Evolutionary conservation across 2,329 filamentous ascomycete genomes (phyloP), one percentile per base, ranked within the genome.

Genomic region (Neofusicoccum kwambonambiense): DNA sequence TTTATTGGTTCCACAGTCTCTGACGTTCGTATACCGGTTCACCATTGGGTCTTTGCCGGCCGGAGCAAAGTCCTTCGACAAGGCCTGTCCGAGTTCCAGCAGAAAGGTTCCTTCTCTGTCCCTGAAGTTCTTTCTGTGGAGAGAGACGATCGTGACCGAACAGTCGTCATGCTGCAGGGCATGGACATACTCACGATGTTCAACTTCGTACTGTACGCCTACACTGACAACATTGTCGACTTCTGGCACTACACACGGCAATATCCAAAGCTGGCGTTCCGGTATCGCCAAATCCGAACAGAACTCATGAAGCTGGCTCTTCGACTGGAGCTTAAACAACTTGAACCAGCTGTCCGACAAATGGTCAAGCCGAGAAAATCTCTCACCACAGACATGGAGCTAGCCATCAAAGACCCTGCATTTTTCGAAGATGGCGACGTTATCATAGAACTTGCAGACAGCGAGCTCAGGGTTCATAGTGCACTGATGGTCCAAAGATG

Each of bases 301-400:
- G 94, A 98, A 73, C 80, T 98, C n/a, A 95, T 97, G 89, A 94
- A 88, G 68, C 71, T 93, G n/a, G 90, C 91, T 9, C 86, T 86
- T 1, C 85, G 85, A 64, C 82, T 98, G 1, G 87, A 89, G 13
- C 83, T 98, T 75, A 76, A 79, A 15, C 86, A 85, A 37, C 81
- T 98, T 3, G 93, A 97, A 77, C 84, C 88, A 47, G 89, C 92
- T 17, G 90, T 90, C 0, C 88, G 92, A 54, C 80, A 92, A 41
- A 93, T 96, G 84, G 85, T 85, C 4, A 82, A 84, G 41, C 86
- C 91, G 0, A 82, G 86, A 65, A 83, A 79, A 56, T 87, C 84
- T 15, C 79, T 97, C 71, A 83, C 90, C 69, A 73, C 80, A 49
- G 93, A 98, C 70, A 84, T 97, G 72, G 84, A 84, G 42, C 75